Conservation (phyloP, 2,329 filamentous ascomycete genomes). For the Aureobasidium sp. region DNA sequence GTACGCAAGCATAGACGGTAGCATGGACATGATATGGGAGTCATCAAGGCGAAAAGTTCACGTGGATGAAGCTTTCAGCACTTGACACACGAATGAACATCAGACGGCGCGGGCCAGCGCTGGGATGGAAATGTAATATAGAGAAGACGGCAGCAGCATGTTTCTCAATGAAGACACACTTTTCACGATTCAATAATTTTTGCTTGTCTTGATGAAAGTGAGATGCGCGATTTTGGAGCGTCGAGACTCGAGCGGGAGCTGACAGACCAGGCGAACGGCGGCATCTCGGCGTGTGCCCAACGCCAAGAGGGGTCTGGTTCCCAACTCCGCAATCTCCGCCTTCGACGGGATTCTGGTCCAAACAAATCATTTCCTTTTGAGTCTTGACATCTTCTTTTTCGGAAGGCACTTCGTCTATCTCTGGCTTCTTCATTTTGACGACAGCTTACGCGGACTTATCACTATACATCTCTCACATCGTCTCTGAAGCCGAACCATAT, state of each 20-base stretch:
- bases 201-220: background rate
- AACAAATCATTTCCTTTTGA: slow-evolving; percentile 13
- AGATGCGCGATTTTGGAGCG: slow-evolving; percentile 9
- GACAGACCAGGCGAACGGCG: background rate
- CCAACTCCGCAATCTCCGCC: slow-evolving; percentile 11
- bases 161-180: slow-evolving; percentile 1
- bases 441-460: background rate
- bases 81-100: background rate
- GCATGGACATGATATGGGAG: slow-evolving; percentile 2
- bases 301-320: background rate
- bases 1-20: slow-evolving; percentile 18
- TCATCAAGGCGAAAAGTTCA: slow-evolving; percentile 3
- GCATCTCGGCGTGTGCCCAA: background rate
- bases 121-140: slow-evolving; percentile 12
- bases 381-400: slow-evolving; percentile 2
- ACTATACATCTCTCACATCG: background rate
- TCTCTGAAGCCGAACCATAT: background rate
- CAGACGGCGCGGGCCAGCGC: background rate
- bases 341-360: slow-evolving; percentile 10
- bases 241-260: background rate
- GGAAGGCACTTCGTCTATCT: background rate
- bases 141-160: slow-evolving; percentile 1
- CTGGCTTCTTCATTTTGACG: background rate
- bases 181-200: background rate
- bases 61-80: background rate